Evolutionary conservation across 257 asterid genomes (phyloP).

Genomic region (Capsicum baccatum): DNA sequence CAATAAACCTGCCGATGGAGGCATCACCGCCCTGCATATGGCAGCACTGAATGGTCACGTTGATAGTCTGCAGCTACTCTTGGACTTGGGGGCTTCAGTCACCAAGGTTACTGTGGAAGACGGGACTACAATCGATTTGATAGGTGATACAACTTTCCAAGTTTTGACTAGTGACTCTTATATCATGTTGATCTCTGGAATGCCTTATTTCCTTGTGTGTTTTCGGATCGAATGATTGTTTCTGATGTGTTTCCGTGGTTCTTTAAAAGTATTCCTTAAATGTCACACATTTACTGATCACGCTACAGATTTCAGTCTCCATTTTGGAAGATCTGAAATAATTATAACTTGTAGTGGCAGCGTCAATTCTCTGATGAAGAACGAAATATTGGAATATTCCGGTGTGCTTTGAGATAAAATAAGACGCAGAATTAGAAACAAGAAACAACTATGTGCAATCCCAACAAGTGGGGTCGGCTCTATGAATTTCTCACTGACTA

Average conservation of each 20-base stretch:
- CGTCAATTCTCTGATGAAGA: not conserved
- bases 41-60: slow-evolving; percentile 84
- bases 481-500: not conserved
- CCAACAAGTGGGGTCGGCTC: not conserved
- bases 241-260: not conserved
- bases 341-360: not conserved
- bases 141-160: slow-evolving; percentile 47
- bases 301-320: not conserved
- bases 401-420: not conserved
- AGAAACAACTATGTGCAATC: not conserved
- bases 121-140: slow-evolving; percentile 83
- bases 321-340: not conserved
- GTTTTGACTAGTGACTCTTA: not conserved
- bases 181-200: slow-evolving; percentile 12
- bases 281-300: not conserved
- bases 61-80: slow-evolving; percentile 74
- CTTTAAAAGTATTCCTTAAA: not conserved
- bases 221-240: not conserved
- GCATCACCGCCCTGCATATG: slow-evolving; percentile 91
- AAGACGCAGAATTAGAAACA: not conserved
- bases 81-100: slow-evolving; percentile 82
- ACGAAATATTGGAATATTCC: not conserved
- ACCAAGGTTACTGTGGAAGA: slow-evolving; percentile 68
- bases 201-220: not conserved
- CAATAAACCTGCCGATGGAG: slow-evolving; percentile 86